Conservation (phyloP, 768 basidiomycete genomes). For the Ramaria sp. region DNA sequence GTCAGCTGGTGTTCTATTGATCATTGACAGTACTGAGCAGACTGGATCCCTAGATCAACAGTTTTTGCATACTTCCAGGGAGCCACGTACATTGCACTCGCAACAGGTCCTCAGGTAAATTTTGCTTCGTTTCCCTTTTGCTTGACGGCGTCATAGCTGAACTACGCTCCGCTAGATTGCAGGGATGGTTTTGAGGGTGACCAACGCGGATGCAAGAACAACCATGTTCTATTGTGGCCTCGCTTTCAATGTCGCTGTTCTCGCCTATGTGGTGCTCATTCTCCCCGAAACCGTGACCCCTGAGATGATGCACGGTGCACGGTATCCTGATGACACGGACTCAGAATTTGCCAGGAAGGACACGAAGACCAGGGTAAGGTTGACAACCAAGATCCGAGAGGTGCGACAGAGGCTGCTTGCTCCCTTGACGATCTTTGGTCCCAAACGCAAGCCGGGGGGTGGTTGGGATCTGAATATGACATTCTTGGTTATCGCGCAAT, state of each 20-base stretch:
- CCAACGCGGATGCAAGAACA: conserved; percentile 13
- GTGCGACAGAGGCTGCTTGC: conserved; percentile 24
- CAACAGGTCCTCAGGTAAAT: conserved; percentile 26
- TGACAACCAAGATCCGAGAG: background rate
- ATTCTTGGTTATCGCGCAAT: conserved; percentile 50
- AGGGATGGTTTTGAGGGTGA: conserved; percentile 17
- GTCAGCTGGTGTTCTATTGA: background rate
- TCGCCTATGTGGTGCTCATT: conserved; percentile 21
- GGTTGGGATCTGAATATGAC: conserved; percentile 66
- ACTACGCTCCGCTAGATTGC: background rate
- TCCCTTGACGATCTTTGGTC: conserved; percentile 63
- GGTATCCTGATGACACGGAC: background rate
- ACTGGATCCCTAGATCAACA: conserved; percentile 11
- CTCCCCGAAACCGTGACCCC: conserved; percentile 26
- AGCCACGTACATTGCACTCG: conserved; percentile 27
- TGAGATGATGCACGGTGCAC: conserved; percentile 5
- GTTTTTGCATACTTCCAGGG: conserved; percentile 21
- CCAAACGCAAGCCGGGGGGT: conserved; percentile 26
- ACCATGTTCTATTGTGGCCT: conserved; percentile 25
- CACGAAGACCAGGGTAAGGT: background rate
- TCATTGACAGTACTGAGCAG: background rate
- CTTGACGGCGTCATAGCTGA: background rate
- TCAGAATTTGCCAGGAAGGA: background rate
- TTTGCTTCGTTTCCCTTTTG: background rate
- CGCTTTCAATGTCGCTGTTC: conserved; percentile 15